phyloP scores from a whole-genome alignment of 768 basidiomycete genomes.

The Sarcodon sp. region DNA sequence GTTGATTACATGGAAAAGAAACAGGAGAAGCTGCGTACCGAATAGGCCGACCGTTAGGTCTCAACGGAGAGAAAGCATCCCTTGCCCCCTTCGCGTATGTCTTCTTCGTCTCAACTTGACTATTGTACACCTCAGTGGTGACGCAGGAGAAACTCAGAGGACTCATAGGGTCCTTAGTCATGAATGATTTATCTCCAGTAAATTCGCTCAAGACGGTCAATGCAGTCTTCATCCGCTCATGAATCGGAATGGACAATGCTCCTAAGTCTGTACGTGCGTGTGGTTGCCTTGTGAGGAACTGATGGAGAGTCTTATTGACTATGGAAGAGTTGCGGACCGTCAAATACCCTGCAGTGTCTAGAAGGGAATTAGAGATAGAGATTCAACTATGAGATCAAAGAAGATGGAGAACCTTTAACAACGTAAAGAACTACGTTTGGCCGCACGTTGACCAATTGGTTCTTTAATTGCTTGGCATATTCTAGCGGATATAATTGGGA shows the following conservation, averaged over 20 bases:
- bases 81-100: slow-evolving; percentile 31
- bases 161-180: slow-evolving; percentile 40
- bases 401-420: slow-evolving; percentile 38
- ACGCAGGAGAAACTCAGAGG: slow-evolving; percentile 60
- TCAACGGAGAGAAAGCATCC: slow-evolving; percentile 42
- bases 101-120: slow-evolving; percentile 35
- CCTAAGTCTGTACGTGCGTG: slow-evolving; percentile 33
- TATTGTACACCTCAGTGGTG: slow-evolving; percentile 32
- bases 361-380: not conserved
- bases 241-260: slow-evolving; percentile 19
- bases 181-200: slow-evolving; percentile 29
- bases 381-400: not conserved
- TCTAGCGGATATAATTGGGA: slow-evolving; percentile 39
- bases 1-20: too few species aligned
- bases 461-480: slow-evolving; percentile 41
- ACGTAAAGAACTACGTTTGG: slow-evolving; percentile 39
- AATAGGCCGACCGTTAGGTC: slow-evolving; percentile 42
- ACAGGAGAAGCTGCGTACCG: slow-evolving; percentile 28
- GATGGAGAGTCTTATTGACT: slow-evolving; percentile 47
- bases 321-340: slow-evolving; percentile 44
- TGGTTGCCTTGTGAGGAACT: slow-evolving; percentile 48
- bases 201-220: slow-evolving; percentile 40
- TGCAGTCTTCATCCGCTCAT: slow-evolving; percentile 42
- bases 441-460: slow-evolving; percentile 34
- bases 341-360: slow-evolving; percentile 29